A percentile compares a stretch with the other conserved stretches of the same genome.
These are phyloP conservation scores for Boletus bicolor DNA, from an alignment of 768 basidiomycete genomes.

Conservation along the genomic window DNA sequence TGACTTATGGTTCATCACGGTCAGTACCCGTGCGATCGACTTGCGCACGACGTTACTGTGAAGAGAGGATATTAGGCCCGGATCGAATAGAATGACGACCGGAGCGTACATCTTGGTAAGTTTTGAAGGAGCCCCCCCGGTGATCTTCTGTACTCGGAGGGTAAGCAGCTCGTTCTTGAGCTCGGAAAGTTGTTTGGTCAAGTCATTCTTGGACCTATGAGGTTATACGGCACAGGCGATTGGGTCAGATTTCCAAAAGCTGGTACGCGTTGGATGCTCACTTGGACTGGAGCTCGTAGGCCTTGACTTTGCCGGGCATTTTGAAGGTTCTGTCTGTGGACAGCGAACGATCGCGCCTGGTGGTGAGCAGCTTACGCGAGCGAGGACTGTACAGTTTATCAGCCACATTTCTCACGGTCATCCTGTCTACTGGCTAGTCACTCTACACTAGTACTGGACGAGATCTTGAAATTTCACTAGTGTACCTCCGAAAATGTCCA, in stretches of 20 bases:
- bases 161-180: conserved; percentile 92
- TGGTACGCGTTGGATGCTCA: conserved; percentile 37
- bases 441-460: conserved; percentile 22
- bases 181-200: conserved; percentile 89
- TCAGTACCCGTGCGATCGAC: conserved; percentile 96
- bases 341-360: conserved; percentile 33
- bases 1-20: conserved; percentile 97
- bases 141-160: conserved; percentile 97
- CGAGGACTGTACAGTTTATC: conserved; percentile 40
- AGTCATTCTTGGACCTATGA: conserved; percentile 90
- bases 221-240: conserved; percentile 2
- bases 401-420: conserved; percentile 39
- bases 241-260: background rate
- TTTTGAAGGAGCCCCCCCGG: conserved; percentile 92
- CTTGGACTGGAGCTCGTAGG: conserved; percentile 96
- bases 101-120: conserved; percentile 90
- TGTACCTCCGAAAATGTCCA: conserved; percentile 71
- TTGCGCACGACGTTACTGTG: conserved; percentile 94
- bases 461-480: conserved; percentile 61
- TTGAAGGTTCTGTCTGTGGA: conserved; percentile 36
- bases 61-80: background rate
- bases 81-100: background rate
- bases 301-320: conserved; percentile 92
- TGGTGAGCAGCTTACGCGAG: conserved; percentile 30
- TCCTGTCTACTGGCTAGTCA: background rate